phyloP scores from a whole-genome alignment of 2,329 filamentous ascomycete genomes.

The Acrodontium crateriforme region DNA sequence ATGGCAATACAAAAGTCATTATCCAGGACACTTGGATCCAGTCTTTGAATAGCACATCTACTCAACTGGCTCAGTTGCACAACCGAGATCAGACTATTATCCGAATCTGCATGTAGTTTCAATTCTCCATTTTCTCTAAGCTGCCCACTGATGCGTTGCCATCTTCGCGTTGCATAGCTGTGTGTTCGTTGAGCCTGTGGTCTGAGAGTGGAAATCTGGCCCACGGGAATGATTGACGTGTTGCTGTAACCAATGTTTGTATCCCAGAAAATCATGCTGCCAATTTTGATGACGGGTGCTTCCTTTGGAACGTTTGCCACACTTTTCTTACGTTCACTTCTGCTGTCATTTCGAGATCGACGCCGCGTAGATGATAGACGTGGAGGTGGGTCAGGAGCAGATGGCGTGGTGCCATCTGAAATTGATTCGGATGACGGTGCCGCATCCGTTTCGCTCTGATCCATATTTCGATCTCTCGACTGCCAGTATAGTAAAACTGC shows the following conservation, averaged over 20 bases:
- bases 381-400: conserved; percentile 6
- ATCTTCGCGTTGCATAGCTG: conserved; percentile 48
- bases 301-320: conserved; percentile 45
- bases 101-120: conserved; percentile 76
- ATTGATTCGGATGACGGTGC: conserved; percentile 37
- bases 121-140: conserved; percentile 90
- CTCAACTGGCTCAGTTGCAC: conserved; percentile 83
- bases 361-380: conserved; percentile 8
- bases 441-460: too few species aligned
- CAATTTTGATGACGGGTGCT: conserved; percentile 80
- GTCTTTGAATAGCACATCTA: conserved; percentile 74
- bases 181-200: conserved; percentile 43
- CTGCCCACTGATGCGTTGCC: conserved; percentile 83
- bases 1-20: conserved; percentile 91
- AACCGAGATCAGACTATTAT: conserved; percentile 63
- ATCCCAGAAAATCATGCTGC: conserved; percentile 63
- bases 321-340: conserved; percentile 30
- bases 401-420: conserved; percentile 1
- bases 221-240: conserved; percentile 12
- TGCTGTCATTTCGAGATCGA: conserved; percentile 17
- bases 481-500: conserved; percentile 73
- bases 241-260: conserved; percentile 42
- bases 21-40: conserved; percentile 81
- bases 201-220: conserved; percentile 11
- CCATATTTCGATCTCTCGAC: too few species aligned